Evolutionary conservation across 2,329 filamentous ascomycete genomes (phyloP), one percentile per base, ranked within the genome.

Genomic region (Fusarium transvaalense): DNA sequence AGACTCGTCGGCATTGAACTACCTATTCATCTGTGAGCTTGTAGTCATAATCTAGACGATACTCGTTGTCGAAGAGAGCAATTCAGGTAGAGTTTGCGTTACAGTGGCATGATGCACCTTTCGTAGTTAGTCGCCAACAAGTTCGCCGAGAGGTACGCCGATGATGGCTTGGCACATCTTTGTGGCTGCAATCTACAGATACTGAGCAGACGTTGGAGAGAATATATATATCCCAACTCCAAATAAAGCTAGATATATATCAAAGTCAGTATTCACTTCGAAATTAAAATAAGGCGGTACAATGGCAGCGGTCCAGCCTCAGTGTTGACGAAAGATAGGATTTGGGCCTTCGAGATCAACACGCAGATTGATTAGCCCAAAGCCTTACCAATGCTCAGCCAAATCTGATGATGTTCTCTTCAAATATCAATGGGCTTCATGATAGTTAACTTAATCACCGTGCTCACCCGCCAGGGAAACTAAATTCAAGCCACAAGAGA

Each of bases 61-160:
- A 31, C 21, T 62, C 19, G 19, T 21, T 25, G 35, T 37, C 35
- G 10, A 37, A 13, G 15, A 27, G 14, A 63, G 42, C 32, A n/a
- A 27, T 32, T 23, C 23, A 17, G 35, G 19, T 35, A 37, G 17
- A 42, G 35, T 58, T 63, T 50, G 58, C 60, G 27, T 45, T 43
- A n/a, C 37, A 43, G 38, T 57, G 32, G 31, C 37, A 63, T 63
- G 12, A 37, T 56, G 32, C 29, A 42, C 17, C 27, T 34, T 56
- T 63, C 21, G 31, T 12, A 37, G 17, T 10, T 42, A 29, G 27
- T 59, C 29, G 19, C 29, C 56, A 32, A 23, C 32, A n/a, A 51
- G 64, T 68, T 68, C 54, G 60, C 64, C 54, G 64, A 68, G 27
- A 37, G 17, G 32, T 68, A 66, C 60, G 55, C 60, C 64, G 64